These are phyloP conservation scores for Wickerhamiella lipophila DNA, from an alignment of 805 yeast genomes.

Conservation along the genomic window DNA sequence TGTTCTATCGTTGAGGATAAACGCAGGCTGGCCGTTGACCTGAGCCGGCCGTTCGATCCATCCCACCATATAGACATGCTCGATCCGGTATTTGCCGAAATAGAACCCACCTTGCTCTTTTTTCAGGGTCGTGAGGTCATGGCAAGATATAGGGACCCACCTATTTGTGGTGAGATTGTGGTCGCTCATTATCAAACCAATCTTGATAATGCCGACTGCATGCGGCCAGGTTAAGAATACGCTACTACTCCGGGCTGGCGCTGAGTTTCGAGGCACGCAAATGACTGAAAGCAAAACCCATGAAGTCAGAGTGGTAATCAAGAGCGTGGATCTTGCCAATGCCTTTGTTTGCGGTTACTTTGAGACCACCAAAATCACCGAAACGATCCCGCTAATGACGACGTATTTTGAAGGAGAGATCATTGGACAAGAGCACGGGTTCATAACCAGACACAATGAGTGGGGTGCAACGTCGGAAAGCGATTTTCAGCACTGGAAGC, in stretches of 20 bases:
- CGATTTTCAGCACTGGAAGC: slow-evolving; percentile 55
- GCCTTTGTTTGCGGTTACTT: slow-evolving; percentile 47
- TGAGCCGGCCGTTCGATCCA: background rate
- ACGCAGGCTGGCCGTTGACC: background rate
- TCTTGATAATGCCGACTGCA: slow-evolving; percentile 6
- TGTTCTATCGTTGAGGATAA: background rate
- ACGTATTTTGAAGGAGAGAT: slow-evolving; percentile 66
- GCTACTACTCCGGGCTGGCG: slow-evolving; percentile 40
- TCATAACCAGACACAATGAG: slow-evolving; percentile 42
- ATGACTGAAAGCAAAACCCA: slow-evolving; percentile 53
- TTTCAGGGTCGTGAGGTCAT: background rate
- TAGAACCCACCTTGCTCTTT: too few species aligned
- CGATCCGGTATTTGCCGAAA: background rate
- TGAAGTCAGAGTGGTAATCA: slow-evolving; percentile 55
- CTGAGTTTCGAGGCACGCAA: slow-evolving; percentile 54
- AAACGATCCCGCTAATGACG: slow-evolving; percentile 47
- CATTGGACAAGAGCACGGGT: slow-evolving; percentile 46
- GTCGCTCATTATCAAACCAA: background rate
- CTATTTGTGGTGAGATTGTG: background rate
- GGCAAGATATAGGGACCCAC: slow-evolving; percentile 6
- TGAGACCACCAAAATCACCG: slow-evolving; percentile 50
- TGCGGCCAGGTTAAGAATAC: slow-evolving; percentile 1
- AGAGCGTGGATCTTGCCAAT: slow-evolving; percentile 49
- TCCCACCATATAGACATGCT: slow-evolving; percentile 4
- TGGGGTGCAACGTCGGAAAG: slow-evolving; percentile 54